Evolutionary conservation across 352 stramenopile genomes (phyloP).

Genomic region (Globisporangium barbulae): DNA sequence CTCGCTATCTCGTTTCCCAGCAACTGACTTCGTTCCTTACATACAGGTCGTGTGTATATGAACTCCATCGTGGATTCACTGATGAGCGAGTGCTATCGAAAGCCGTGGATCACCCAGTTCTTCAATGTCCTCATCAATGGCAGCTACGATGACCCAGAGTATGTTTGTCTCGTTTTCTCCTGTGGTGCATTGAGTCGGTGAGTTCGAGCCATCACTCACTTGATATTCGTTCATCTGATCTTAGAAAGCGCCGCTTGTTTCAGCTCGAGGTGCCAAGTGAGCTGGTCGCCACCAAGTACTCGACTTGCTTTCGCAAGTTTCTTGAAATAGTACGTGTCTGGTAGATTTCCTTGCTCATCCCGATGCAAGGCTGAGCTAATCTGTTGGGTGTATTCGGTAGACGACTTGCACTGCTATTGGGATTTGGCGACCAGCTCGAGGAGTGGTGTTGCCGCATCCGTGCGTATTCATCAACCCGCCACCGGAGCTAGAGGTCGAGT

Average conservation of each 20-base stretch:
- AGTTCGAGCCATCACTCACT: background rate
- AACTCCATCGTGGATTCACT: slow-evolving; percentile 69
- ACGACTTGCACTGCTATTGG: slow-evolving; percentile 60
- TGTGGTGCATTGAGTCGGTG: background rate
- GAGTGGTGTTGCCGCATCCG: slow-evolving; percentile 51
- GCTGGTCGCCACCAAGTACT: slow-evolving; percentile 47
- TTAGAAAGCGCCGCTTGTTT: slow-evolving; percentile 59
- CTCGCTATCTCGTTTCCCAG: background rate
- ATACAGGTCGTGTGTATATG: slow-evolving; percentile 65
- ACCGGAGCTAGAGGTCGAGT: slow-evolving; percentile 50
- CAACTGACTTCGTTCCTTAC: background rate
- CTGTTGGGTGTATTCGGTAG: slow-evolving; percentile 12
- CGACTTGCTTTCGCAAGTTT: slow-evolving; percentile 66
- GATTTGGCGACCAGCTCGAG: slow-evolving; percentile 54
- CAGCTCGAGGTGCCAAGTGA: slow-evolving; percentile 55
- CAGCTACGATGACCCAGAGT: slow-evolving; percentile 54
- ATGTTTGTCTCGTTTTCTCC: slow-evolving; percentile 11
- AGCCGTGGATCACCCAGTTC: slow-evolving; percentile 70
- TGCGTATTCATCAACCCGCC: slow-evolving; percentile 68
- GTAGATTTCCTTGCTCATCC: background rate
- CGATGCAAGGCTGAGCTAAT: background rate
- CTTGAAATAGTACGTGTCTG: slow-evolving; percentile 47
- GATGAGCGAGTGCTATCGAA: slow-evolving; percentile 78
- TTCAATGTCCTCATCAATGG: slow-evolving; percentile 65
- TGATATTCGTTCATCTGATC: background rate